A percentile compares a stretch with the other conserved stretches of the same genome.
Conservation (phyloP, 768 basidiomycete species). For the Phlegmacium glaucopus region DNA sequence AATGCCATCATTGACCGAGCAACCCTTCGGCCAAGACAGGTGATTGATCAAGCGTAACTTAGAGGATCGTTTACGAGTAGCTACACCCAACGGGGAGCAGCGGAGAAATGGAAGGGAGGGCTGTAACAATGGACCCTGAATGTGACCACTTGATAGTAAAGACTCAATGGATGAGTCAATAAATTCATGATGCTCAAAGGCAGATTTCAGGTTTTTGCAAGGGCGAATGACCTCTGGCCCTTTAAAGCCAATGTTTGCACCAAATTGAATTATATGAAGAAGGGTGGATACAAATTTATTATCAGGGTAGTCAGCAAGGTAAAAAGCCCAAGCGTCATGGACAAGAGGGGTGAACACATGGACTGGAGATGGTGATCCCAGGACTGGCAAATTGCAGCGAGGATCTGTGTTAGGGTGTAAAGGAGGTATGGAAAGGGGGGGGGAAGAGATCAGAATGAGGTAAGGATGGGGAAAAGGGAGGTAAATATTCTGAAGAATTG, state of each 20-base stretch:
- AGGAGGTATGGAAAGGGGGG: conserved; percentile 1
- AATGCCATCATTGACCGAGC: conserved; percentile 29
- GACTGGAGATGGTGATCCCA: neutral
- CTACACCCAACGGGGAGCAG: conserved; percentile 22
- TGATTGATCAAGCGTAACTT: conserved; percentile 26
- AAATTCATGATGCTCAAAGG: conserved; percentile 8
- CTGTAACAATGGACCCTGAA: conserved; percentile 17
- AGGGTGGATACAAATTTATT: conserved; percentile 19
- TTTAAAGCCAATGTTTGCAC: conserved; percentile 24
- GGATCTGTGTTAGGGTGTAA: conserved; percentile 22
- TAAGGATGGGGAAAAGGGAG: neutral
- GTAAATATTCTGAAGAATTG: no score
- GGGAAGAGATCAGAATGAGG: neutral
- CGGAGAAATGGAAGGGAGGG: conserved; percentile 17
- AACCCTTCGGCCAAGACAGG: conserved; percentile 25
- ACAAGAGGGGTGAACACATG: conserved; percentile 14
- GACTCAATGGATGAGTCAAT: conserved; percentile 2
- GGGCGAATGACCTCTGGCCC: conserved; percentile 8
- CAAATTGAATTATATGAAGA: conserved; percentile 23
- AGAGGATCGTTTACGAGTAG: conserved; percentile 14
- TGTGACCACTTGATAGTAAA: conserved; percentile 1
- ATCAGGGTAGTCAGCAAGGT: conserved; percentile 26
- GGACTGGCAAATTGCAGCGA: conserved; percentile 13
- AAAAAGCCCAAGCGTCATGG: conserved; percentile 16
- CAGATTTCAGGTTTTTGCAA: conserved; percentile 24